Percentiles rank a stretch among this genome's conserved stretches.
Conservation (phyloP, 1,284 basidiomycete species). For the Pterula multifida region DNA sequence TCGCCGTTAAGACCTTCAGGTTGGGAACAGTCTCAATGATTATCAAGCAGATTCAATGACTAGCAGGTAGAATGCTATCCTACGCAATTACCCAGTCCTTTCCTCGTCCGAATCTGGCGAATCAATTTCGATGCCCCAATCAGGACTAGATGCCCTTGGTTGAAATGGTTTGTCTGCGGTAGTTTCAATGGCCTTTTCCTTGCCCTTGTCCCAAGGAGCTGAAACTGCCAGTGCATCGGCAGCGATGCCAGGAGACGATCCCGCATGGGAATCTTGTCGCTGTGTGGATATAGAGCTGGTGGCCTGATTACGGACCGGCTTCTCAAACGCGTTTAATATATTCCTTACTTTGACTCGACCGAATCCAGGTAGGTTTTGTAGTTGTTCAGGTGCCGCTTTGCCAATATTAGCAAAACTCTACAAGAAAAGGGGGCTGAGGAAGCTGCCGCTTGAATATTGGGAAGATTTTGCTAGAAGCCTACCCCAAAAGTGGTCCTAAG, state of each 20-base stretch:
- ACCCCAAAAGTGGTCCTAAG: slow-evolving; percentile 90
- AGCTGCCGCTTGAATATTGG: neutral
- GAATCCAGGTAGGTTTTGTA: slow-evolving; percentile 83
- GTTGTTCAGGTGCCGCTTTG: slow-evolving; percentile 57
- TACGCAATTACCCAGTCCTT: neutral
- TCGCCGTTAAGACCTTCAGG: too few relatives aligned
- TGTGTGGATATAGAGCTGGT: slow-evolving; percentile 34
- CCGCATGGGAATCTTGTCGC: slow-evolving; percentile 4
- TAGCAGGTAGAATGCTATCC: too few relatives aligned
- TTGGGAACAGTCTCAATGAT: too few relatives aligned
- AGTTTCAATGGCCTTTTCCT: slow-evolving; percentile 4
- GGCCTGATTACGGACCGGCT: slow-evolving; percentile 57
- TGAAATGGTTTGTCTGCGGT: neutral
- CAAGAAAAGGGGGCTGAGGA: slow-evolving; percentile 6
- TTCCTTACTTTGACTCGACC: slow-evolving; percentile 90
- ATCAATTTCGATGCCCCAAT: slow-evolving; percentile 37
- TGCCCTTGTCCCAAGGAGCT: neutral
- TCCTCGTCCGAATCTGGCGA: slow-evolving; percentile 17
- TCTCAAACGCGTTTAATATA: slow-evolving; percentile 68
- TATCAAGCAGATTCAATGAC: too few relatives aligned
- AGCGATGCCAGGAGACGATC: slow-evolving; percentile 9
- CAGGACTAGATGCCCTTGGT: slow-evolving; percentile 16
- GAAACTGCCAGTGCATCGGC: slow-evolving; percentile 3
- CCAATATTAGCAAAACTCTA: slow-evolving; percentile 82
- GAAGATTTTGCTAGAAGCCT: slow-evolving; percentile 20